Conservation (phyloP, 495 filamentous ascomycete genomes). For the Daldinia decipiens region DNA sequence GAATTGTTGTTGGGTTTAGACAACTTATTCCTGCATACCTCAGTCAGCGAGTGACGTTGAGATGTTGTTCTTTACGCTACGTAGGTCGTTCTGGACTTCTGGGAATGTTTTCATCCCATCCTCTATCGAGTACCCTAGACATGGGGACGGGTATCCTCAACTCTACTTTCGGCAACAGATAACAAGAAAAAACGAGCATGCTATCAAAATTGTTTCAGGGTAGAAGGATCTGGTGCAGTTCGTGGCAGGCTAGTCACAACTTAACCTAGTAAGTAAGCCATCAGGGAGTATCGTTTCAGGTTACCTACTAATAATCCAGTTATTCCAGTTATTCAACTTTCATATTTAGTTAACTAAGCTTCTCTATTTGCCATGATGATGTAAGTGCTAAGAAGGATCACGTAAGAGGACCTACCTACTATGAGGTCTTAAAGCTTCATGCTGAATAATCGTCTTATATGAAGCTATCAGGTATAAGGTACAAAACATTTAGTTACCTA, state of each 20-base stretch:
- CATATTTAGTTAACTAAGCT: too few species aligned
- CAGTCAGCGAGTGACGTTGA: constrained; percentile 1
- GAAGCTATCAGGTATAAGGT: background rate
- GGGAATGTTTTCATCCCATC: constrained; percentile 39
- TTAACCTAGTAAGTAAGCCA: constrained; percentile 11
- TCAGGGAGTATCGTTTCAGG: constrained; percentile 28
- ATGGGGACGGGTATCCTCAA: constrained; percentile 17
- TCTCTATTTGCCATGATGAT: background rate
- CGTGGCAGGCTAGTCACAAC: constrained; percentile 21
- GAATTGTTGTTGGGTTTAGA: background rate
- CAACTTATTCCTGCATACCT: background rate
- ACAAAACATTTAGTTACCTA: background rate
- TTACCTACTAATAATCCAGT: constrained; percentile 18
- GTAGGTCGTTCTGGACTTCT: constrained; percentile 11
- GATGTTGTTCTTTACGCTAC: background rate
- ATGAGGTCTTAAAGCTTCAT: background rate
- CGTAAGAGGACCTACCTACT: background rate
- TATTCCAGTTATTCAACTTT: constrained; percentile 4
- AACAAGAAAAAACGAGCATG: constrained; percentile 13
- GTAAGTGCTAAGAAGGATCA: background rate
- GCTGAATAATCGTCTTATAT: background rate
- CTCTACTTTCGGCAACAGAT: constrained; percentile 20
- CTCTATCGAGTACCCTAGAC: constrained; percentile 13
- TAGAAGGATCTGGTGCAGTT: constrained; percentile 34
- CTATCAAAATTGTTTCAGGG: constrained; percentile 39